Conservation (phyloP, 2,329 filamentous ascomycete genomes). For the Nigrospora sphaerica region DNA sequence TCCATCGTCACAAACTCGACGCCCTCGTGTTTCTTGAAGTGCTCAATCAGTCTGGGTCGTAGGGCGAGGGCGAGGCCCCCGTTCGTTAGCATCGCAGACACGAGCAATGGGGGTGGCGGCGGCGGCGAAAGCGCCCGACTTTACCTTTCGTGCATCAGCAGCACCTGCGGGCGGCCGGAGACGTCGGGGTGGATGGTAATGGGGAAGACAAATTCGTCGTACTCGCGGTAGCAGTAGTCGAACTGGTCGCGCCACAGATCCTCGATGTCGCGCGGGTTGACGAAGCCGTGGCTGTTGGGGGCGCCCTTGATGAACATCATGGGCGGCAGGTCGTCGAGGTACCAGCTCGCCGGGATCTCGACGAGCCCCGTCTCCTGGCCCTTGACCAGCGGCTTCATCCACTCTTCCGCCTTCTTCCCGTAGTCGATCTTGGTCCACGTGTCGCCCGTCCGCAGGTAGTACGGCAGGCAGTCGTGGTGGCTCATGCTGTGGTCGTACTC, state of each 20-base stretch:
- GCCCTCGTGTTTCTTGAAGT: slow-evolving; percentile 32
- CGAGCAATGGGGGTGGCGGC: neutral
- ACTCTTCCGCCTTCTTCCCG: slow-evolving; percentile 49
- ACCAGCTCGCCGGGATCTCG: slow-evolving; percentile 61
- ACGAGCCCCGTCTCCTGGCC: slow-evolving; percentile 56
- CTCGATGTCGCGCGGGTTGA: slow-evolving; percentile 52
- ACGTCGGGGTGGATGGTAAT: slow-evolving; percentile 74
- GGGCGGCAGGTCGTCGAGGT: slow-evolving; percentile 58
- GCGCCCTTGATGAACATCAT: slow-evolving; percentile 68
- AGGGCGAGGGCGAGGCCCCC: neutral
- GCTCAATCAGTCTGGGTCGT: slow-evolving; percentile 9
- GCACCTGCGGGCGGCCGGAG: slow-evolving; percentile 61
- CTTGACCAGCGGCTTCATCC: slow-evolving; percentile 59
- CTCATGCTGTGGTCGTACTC: slow-evolving; percentile 64
- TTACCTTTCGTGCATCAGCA: slow-evolving; percentile 66
- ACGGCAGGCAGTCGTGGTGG: slow-evolving; percentile 58
- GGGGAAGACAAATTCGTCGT: slow-evolving; percentile 70
- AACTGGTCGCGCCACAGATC: slow-evolving; percentile 62
- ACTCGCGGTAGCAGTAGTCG: slow-evolving; percentile 69
- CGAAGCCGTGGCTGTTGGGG: slow-evolving; percentile 57
- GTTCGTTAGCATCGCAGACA: neutral
- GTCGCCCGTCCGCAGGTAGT: slow-evolving; percentile 57
- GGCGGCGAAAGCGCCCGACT: slow-evolving; percentile 3
- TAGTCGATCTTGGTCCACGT: slow-evolving; percentile 65
- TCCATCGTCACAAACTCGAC: slow-evolving; percentile 21